Evolutionary conservation across 139 green algal species (phyloP), one percentile per base, ranked within the genome.

Genomic region (Auxenochlorella pyrenoidosa): DNA sequence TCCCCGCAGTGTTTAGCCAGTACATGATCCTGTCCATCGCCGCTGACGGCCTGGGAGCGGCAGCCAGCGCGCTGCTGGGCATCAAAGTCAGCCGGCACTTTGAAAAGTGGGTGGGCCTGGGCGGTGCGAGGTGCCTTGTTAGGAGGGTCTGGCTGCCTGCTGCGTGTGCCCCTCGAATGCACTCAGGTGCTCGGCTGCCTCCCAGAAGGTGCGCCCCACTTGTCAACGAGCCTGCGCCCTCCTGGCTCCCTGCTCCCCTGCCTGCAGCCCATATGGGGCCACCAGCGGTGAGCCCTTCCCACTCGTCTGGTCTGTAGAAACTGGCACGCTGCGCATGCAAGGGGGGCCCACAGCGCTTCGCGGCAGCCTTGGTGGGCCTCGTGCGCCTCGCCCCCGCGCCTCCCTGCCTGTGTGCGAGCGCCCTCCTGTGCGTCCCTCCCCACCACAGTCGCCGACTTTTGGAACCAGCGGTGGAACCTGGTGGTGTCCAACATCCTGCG

Each of bases 401-500:
- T 13, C 70, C 32, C 8, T 8, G 30, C 36, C 34, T 32, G 36
- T 24, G 13, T 75, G 5, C 8, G 63, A 34, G 5, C 32, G 16
- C 2, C 63, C 63, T n/a, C 63, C 63, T 34, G 10, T 3, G 21
- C 59, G 16, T 68, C 4, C 63, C 32, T 34, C 26, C 26, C 21
- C 18, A 6, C 66, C 34, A 3, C 66, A 76, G 70, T 63, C 13
- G 43, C 28, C 12, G 75, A 81, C 44, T 81, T 81, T 28, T 81
- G 75, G 75, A 81, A 63, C 44, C 26, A 34, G 75, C 75, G 75
- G 30, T 81, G 44, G 43, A 81, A 81, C 30, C 43, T 63, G 75
- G 75, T 81, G 10, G 75, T n/a, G 43, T 38, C 10, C 43, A 63
- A 81, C 43, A 12, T 81, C 30, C 44, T 81, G 43, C 28, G 75